Conservation (phyloP, 306 rosid genomes). For the Prunus salicina region DNA sequence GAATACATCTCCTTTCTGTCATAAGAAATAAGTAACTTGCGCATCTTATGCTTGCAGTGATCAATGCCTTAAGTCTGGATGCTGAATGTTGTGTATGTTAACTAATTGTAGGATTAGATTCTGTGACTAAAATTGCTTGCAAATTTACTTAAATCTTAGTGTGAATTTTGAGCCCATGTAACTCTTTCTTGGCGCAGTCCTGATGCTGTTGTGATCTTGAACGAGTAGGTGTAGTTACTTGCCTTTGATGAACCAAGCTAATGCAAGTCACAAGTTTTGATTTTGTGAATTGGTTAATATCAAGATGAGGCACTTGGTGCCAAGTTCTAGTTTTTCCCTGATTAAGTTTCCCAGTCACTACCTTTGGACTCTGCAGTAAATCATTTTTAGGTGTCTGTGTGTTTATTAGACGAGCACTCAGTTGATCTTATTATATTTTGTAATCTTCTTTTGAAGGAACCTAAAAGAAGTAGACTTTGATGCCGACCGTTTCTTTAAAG, state of each 20-base stretch:
- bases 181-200: not conserved
- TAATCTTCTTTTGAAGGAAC: conserved; percentile 51
- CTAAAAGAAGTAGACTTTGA: conserved; percentile 73
- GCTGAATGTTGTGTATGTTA: not conserved
- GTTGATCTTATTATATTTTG: conserved; percentile 21
- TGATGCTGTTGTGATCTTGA: not conserved
- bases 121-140: not conserved
- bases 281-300: not conserved
- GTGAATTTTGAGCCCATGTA: not conserved
- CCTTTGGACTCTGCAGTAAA: not conserved
- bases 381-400: not conserved
- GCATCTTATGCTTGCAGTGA: not conserved
- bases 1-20: conserved; percentile 4
- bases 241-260: not conserved
- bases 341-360: not conserved
- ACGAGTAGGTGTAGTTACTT: not conserved
- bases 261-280: not conserved
- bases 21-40: not conserved
- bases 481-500: conserved; percentile 65
- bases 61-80: not conserved
- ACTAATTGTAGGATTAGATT: conserved; percentile 3
- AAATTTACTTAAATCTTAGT: not conserved
- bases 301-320: not conserved
- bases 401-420: conserved; percentile 1
- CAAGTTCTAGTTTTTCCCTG: not conserved